Conservation (phyloP, 306 rosid genomes). For the Vachellia pachyceras region DNA sequence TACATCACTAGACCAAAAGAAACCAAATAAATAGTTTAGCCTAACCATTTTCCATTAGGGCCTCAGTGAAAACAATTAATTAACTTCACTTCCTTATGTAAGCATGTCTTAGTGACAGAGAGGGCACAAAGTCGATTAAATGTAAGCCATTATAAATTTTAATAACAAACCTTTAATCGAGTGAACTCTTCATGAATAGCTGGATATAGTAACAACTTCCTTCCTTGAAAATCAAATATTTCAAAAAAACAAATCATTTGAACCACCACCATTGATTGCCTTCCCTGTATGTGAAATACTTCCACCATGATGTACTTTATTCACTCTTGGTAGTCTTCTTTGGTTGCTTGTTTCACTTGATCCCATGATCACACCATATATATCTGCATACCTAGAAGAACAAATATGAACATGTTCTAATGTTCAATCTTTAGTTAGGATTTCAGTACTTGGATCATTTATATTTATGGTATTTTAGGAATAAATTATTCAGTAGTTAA, state of each 20-base stretch:
- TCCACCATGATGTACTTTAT: constrained; percentile 27
- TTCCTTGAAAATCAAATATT: constrained; percentile 62
- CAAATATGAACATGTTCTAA: background rate
- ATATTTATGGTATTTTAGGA: background rate
- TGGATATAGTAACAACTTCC: constrained; percentile 88
- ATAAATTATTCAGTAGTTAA: background rate
- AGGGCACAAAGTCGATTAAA: constrained; percentile 13
- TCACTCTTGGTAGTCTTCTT: constrained; percentile 38
- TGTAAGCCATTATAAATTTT: constrained; percentile 27
- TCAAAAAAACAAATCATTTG: constrained; percentile 26
- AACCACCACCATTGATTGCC: constrained; percentile 50
- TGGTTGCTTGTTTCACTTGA: constrained; percentile 36
- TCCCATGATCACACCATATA: constrained; percentile 27
- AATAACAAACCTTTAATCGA: constrained; percentile 77
- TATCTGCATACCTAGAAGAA: constrained; percentile 45
- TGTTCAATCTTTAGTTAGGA: background rate
- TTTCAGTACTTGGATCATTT: background rate
- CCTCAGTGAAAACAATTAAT: constrained; percentile 19
- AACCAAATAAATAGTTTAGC: constrained; percentile 7
- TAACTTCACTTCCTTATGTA: constrained; percentile 1
- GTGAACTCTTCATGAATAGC: constrained; percentile 97
- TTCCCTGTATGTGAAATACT: constrained; percentile 31
- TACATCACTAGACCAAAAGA: constrained; percentile 4
- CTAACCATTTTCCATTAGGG: constrained; percentile 24
- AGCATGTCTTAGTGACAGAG: background rate